A percentile compares a stretch with the other conserved stretches of the same genome.
These are phyloP conservation scores for Gastroboletus turbinatus DNA, from an alignment of 1,284 basidiomycete species.

Conservation along the genomic window DNA sequence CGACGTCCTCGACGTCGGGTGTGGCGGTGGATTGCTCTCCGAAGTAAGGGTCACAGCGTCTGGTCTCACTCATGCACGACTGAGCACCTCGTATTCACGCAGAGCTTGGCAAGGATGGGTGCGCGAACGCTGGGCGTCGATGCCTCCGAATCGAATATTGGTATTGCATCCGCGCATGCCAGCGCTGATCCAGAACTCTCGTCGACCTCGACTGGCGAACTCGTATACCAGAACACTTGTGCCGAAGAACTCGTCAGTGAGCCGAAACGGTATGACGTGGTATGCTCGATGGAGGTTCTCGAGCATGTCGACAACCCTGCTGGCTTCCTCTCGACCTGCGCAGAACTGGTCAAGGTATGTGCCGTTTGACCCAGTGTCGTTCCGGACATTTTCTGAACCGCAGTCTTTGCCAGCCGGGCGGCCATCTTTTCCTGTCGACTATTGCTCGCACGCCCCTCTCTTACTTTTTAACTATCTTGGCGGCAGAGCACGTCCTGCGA, in stretches of 20 bases:
- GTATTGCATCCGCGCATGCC: constrained; percentile 84
- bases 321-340: constrained; percentile 80
- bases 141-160: constrained; percentile 85
- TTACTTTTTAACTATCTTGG: constrained; percentile 86
- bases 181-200: constrained; percentile 67
- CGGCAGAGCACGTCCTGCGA: constrained; percentile 84
- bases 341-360: constrained; percentile 80
- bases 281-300: constrained; percentile 97
- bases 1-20: constrained; percentile 85
- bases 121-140: constrained; percentile 88
- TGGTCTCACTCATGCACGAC: background rate
- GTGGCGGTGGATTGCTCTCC: constrained; percentile 92
- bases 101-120: constrained; percentile 88
- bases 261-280: constrained; percentile 78
- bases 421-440: constrained; percentile 95
- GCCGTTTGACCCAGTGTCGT: background rate
- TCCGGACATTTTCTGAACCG: background rate
- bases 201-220: constrained; percentile 13
- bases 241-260: constrained; percentile 74
- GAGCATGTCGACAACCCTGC: constrained; percentile 96
- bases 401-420: constrained; percentile 70
- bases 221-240: constrained; percentile 75
- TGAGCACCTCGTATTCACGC: constrained; percentile 1
- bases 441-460: constrained; percentile 92
- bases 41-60: constrained; percentile 58